These are phyloP conservation scores for Malus hybrid DNA, from an alignment of 331 rosid species.

Conservation along the genomic window DNA sequence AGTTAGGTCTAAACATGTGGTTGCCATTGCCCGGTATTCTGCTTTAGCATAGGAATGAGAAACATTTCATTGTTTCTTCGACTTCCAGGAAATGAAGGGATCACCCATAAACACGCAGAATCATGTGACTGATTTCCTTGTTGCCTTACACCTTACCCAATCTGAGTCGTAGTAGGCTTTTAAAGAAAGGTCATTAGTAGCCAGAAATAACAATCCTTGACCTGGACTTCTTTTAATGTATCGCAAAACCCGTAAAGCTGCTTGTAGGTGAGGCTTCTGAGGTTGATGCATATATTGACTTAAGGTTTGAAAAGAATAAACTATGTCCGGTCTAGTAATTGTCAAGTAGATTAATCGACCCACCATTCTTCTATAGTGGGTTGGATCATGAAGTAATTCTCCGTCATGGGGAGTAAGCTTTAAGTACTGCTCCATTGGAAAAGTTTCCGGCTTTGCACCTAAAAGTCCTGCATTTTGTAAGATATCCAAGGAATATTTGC, in stretches of 20 bases:
- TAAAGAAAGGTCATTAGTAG: too few relatives aligned
- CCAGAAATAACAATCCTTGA: background rate
- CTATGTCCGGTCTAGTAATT: background rate
- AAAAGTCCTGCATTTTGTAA: background rate
- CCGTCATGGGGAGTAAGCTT: background rate
- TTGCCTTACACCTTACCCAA: background rate
- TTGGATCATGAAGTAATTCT: background rate
- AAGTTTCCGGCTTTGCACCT: background rate
- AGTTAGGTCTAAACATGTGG: background rate
- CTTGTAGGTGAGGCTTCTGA: background rate
- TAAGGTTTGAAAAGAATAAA: background rate
- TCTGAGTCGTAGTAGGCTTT: background rate
- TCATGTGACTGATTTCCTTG: background rate
- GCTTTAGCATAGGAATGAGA: rapidly evolving
- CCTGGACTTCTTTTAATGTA: background rate
- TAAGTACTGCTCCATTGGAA: background rate
- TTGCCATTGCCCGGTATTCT: background rate
- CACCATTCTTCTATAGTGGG: background rate
- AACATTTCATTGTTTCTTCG: too few relatives aligned
- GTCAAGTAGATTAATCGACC: background rate
- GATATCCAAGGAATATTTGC: background rate
- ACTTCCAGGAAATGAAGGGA: background rate
- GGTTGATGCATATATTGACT: background rate
- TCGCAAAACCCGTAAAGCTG: background rate
- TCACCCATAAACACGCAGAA: background rate